phyloP scores from a whole-genome alignment of 257 asterid genomes.

The Solanum chilense region DNA sequence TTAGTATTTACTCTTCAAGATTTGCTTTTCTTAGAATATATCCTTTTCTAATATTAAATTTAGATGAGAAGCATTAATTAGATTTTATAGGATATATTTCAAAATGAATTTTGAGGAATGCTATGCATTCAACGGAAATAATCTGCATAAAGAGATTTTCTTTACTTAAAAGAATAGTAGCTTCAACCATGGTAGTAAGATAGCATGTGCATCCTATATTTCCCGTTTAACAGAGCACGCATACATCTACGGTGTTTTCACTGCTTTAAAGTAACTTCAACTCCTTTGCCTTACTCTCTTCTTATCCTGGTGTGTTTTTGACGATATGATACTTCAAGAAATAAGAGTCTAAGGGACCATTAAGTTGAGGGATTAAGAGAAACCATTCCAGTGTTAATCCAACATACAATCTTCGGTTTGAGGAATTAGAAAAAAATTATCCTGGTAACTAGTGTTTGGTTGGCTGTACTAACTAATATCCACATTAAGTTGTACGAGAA shows the following conservation, averaged over 20 bases:
- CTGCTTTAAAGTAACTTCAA: background rate
- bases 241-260: background rate
- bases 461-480: background rate
- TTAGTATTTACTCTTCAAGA: background rate
- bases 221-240: background rate
- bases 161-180: background rate
- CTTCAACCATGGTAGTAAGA: background rate
- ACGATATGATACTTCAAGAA: background rate
- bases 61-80: background rate
- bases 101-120: background rate
- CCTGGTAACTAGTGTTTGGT: background rate
- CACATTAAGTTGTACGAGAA: background rate
- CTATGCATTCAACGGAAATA: background rate
- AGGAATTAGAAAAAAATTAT: background rate
- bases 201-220: background rate
- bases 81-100: background rate
- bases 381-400: background rate
- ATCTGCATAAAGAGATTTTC: background rate
- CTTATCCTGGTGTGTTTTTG: background rate
- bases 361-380: background rate
- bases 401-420: background rate
- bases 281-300: background rate
- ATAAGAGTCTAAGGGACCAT: background rate
- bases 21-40: background rate
- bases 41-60: background rate